Evolutionary conservation across 1,284 basidiomycete genomes (phyloP), one percentile per base, ranked within the genome.

Genomic region (Porodaedalea pini): DNA sequence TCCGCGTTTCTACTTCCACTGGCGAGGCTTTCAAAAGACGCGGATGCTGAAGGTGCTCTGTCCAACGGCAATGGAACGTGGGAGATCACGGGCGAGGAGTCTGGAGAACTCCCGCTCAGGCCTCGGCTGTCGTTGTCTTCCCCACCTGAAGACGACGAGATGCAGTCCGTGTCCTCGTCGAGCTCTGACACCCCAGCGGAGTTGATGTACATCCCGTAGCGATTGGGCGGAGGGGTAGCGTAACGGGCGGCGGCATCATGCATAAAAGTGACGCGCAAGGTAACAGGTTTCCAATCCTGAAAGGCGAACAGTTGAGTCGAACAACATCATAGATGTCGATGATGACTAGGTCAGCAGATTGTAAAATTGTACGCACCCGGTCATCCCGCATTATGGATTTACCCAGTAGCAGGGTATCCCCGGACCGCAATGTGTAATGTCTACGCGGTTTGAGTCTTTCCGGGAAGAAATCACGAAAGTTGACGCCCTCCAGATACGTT

Each of bases 211-310:
- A 55, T 25, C 19, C 57, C 57, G 32, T 55, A 59, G 19, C 57
- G 57, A 21, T 59, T 59, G 10, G 52, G 47, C 1, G 50, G 41
- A 8, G 25, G 44, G 2, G 43, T 36, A 15, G 21, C 50, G 21
- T 31, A 10, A 2, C 36, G 34, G 41, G 34, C 36, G 10, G 21
- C 43, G 34, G 43, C 32, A 21, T 21, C 40, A 37, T 52, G 39
- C 37, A 23, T 17, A 25, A 59, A 43, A 2, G 31, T 43, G 5
- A 59, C 57, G 6, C 48, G 37, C 8, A 55, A 10, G 13, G 37
- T 39, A 11, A 59, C 57, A 37, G 57, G 57, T 32, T 55, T 50
- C 57, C 57, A 59, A 15, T 51, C 39, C 57, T 59, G 36, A 31
- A 25, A 58, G 19, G 34, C 19, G 32, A 19, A 10, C 11, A 41